phyloP scores from a whole-genome alignment of 495 filamentous ascomycete genomes.

The Penicillium bovifimosum region DNA sequence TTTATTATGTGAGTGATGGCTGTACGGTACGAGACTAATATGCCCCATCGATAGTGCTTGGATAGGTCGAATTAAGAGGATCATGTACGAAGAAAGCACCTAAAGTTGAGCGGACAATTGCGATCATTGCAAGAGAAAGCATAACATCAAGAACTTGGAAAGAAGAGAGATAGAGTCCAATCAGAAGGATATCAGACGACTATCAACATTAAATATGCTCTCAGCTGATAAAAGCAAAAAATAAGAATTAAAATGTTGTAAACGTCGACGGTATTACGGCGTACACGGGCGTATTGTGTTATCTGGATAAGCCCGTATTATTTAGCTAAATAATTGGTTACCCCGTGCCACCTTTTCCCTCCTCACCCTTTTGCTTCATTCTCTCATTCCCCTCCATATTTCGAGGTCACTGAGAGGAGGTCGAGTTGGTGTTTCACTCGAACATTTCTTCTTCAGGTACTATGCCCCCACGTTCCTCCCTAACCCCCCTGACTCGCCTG shows the following conservation, averaged over 20 bases:
- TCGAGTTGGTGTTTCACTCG: not conserved
- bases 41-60: not conserved
- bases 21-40: conserved; percentile 2
- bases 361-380: conserved; percentile 4
- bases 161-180: conserved; percentile 2
- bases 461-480: not conserved
- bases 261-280: not conserved
- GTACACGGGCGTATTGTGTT: conserved; percentile 8
- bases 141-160: not conserved
- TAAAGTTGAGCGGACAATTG: not conserved
- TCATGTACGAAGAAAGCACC: not conserved
- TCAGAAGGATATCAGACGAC: conserved; percentile 4
- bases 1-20: conserved; percentile 3
- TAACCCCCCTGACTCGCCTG: not conserved
- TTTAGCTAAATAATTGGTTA: conserved; percentile 30
- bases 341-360: conserved; percentile 23
- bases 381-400: conserved; percentile 3
- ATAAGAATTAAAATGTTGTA: not conserved
- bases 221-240: conserved; percentile 3
- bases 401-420: not conserved
- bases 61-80: conserved; percentile 2
- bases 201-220: not conserved
- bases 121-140: not conserved
- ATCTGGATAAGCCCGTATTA: conserved; percentile 18
- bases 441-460: conserved; percentile 14